Conservation (phyloP, 2,329 filamentous ascomycete genomes). For the Apiospora kogelbergensis region DNA sequence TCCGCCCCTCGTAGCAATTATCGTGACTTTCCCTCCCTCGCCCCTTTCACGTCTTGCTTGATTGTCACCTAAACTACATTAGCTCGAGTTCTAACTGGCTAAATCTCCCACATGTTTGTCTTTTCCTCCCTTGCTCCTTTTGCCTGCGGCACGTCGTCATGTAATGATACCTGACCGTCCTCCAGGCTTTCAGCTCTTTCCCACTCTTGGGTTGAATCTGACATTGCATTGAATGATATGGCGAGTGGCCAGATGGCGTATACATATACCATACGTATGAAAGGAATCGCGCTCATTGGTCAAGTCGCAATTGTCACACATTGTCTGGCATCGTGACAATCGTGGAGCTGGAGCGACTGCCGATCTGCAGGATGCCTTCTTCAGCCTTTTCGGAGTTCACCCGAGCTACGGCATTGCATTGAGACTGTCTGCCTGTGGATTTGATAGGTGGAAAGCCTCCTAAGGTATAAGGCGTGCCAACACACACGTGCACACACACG, state of each 20-base stretch:
- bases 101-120: neutral
- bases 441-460: neutral
- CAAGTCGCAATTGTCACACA: neutral
- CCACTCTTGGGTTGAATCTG: neutral
- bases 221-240: neutral
- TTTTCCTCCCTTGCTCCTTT: neutral
- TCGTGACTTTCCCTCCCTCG: neutral
- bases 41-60: neutral
- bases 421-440: neutral
- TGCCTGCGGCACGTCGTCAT: neutral
- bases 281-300: too few relatives aligned
- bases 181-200: neutral
- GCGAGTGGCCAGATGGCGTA: neutral
- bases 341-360: neutral
- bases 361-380: neutral
- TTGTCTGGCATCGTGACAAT: neutral
- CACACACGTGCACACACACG: neutral
- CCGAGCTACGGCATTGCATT: neutral
- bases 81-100: neutral
- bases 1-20: neutral
- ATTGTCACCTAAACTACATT: neutral
- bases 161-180: neutral
- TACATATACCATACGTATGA: too few relatives aligned
- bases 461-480: constrained; percentile 1
- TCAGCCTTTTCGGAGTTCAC: neutral